Conservation (phyloP, 2,329 filamentous ascomycete species). For the Dendrostoma leiphaemia region DNA sequence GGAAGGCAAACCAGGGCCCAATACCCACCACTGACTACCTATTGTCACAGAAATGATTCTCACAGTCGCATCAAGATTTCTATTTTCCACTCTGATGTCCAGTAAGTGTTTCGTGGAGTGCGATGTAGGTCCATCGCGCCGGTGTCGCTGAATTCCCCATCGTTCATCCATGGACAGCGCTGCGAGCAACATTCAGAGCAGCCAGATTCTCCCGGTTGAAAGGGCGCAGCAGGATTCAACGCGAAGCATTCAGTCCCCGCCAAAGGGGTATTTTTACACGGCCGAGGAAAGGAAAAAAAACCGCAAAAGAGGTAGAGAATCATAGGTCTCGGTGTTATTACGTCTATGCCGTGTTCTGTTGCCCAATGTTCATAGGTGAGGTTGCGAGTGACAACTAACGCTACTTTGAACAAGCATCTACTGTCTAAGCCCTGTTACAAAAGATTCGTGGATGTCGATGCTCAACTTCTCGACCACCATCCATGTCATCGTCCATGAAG, state of each 20-base stretch:
- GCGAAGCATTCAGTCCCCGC: too few relatives aligned
- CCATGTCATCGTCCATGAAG: background rate
- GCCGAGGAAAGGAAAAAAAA: too few relatives aligned
- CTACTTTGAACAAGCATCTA: background rate
- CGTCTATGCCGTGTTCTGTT: too few relatives aligned
- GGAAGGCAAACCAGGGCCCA: conserved; percentile 1
- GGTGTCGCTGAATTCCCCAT: too few relatives aligned
- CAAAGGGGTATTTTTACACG: too few relatives aligned
- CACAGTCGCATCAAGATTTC: background rate
- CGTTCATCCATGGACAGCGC: too few relatives aligned
- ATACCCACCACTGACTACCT: background rate
- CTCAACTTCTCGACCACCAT: background rate
- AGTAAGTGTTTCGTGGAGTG: too few relatives aligned
- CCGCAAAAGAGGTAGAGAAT: background rate
- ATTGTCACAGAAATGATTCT: background rate
- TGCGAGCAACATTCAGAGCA: too few relatives aligned
- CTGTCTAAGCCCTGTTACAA: background rate
- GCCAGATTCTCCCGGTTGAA: too few relatives aligned
- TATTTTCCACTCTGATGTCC: background rate
- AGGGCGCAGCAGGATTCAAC: too few relatives aligned
- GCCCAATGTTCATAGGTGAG: conserved; percentile 8
- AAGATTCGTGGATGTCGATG: background rate
- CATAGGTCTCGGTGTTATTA: conserved; percentile 1
- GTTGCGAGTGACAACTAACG: background rate
- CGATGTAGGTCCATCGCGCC: too few relatives aligned